Conservation (phyloP, 176 grass and related monocot genomes). For the Cymbopogon citratus region DNA sequence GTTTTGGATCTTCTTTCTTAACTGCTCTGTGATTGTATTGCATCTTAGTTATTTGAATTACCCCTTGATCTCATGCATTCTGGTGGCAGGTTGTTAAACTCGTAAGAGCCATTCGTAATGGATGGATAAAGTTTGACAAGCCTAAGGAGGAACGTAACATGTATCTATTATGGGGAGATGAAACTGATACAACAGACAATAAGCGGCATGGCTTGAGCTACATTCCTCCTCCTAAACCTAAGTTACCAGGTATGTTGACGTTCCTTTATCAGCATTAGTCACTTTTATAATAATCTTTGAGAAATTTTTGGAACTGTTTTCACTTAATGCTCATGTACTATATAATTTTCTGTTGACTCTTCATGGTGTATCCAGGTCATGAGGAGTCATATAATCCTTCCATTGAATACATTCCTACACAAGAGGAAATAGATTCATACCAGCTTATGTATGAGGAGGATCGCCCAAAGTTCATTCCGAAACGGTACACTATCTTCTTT, state of each 20-base stretch:
- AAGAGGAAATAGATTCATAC: constrained; percentile 94
- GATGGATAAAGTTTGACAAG: constrained; percentile 88
- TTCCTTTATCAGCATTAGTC: not conserved
- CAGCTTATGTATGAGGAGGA: constrained; percentile 98
- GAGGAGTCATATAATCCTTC: constrained; percentile 99
- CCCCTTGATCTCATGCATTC: not conserved
- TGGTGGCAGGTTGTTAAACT: constrained; percentile 50
- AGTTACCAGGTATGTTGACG: constrained; percentile 64
- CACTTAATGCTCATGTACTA: not conserved
- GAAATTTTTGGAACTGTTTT: not conserved
- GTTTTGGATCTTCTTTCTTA: constrained; percentile 3
- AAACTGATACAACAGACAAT: constrained; percentile 66
- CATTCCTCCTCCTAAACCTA: constrained; percentile 89
- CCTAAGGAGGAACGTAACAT: constrained; percentile 61
- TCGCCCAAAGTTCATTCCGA: constrained; percentile 91
- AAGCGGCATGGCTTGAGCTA: constrained; percentile 84
- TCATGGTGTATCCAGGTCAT: constrained; percentile 64
- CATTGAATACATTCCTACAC: constrained; percentile 87
- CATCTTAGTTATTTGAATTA: constrained; percentile 4
- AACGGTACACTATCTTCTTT: constrained; percentile 36
- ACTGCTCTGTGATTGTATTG: not conserved
- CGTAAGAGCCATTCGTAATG: constrained; percentile 84
- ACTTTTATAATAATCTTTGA: not conserved
- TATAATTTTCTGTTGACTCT: constrained; percentile 17
- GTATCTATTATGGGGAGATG: constrained; percentile 92